Evolutionary conservation across 164 flowering plant genomes (phyloP), one percentile per base, ranked within the genome.

Genomic region (Berberis vulgaris): DNA sequence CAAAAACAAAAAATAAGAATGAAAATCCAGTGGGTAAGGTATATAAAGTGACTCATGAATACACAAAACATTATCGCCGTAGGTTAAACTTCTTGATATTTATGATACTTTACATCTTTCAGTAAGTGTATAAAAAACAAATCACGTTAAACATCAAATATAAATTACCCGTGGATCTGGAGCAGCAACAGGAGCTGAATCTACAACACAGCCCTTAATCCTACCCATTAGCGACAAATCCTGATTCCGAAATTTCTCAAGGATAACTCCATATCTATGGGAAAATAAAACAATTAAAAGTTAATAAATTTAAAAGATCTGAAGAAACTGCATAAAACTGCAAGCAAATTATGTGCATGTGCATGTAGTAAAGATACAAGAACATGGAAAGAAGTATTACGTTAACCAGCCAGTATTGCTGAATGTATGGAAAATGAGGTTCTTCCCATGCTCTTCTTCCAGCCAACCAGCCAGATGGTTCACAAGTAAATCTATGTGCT

Each of bases 351-450:
- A 10, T 45, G 38, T n/a, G 47, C 9, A 4, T 54, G 42, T 7
- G 54, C 11, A 26, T 7, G n/a, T 7, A 26, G 54, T 11, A 10
- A 10, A 7, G 13, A 52, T 52, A 26, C 57, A 41, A 56, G 44
- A 5, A 54, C 45, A 59, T 60, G 61, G 67, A 59, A 50, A 68
- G 54, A 56, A 62, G 64, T 54, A 94, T 91, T 72, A 95, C 99
- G 85, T 91, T 67, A 95, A 69, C 99, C 99, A 95, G 66, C 98
- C 99, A 0, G 99, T 95, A 70, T 95, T 89, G 85, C 97, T 95
- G 67, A 95, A 95, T 41, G 99, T 95, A 70, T 95, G 99, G 60
- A 84, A 88, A 50, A 87, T 82, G 9, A 87, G 75, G 61, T 81
- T 86, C 77, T 86, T 87, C 44, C 84, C 86, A 12, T 79, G 60